These are phyloP conservation scores for Chaetomidium leptoderma DNA, from an alignment of 495 filamentous ascomycete genomes.

Conservation along the genomic window DNA sequence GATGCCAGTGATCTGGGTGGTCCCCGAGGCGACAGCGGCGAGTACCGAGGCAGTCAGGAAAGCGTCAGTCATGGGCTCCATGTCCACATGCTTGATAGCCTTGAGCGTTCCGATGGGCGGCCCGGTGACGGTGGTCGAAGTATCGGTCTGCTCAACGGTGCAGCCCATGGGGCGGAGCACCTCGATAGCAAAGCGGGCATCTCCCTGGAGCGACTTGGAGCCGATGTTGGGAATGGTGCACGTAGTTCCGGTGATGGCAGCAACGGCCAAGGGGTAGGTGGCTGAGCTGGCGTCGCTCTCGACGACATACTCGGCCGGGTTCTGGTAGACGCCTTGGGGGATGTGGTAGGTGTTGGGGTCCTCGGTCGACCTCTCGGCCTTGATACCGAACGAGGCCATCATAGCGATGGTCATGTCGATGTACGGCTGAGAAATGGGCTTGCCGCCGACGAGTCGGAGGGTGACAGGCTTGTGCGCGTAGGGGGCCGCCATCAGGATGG, in stretches of 20 bases:
- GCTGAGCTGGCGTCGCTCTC: conserved; percentile 98
- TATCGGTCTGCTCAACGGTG: conserved; percentile 74
- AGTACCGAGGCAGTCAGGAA: conserved; percentile 94
- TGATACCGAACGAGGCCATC: conserved; percentile 91
- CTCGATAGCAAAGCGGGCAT: conserved; percentile 91
- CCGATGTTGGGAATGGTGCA: conserved; percentile 97
- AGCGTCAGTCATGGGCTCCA: conserved; percentile 99
- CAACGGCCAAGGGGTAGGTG: conserved; percentile 92
- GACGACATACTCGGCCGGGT: conserved; percentile 81
- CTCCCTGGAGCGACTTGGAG: conserved; percentile 83
- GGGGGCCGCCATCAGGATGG: conserved; percentile 92
- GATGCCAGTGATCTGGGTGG: conserved; percentile 86
- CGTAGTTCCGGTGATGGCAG: conserved; percentile 88
- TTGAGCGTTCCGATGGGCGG: conserved; percentile 69
- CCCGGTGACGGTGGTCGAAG: conserved; percentile 88
- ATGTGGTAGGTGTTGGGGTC: conserved; percentile 94
- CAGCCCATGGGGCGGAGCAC: conserved; percentile 94
- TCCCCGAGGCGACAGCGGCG: conserved; percentile 81
- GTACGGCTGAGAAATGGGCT: conserved; percentile 93
- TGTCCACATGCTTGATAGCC: conserved; percentile 70
- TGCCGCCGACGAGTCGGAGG: conserved; percentile 82
- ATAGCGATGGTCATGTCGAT: conserved; percentile 98
- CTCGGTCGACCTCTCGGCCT: conserved; percentile 54
- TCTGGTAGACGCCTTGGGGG: conserved; percentile 76
- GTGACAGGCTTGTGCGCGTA: conserved; percentile 94